Conservation (phyloP, 2,329 filamentous ascomycete genomes). For the Coniochaeta pulveracea region DNA sequence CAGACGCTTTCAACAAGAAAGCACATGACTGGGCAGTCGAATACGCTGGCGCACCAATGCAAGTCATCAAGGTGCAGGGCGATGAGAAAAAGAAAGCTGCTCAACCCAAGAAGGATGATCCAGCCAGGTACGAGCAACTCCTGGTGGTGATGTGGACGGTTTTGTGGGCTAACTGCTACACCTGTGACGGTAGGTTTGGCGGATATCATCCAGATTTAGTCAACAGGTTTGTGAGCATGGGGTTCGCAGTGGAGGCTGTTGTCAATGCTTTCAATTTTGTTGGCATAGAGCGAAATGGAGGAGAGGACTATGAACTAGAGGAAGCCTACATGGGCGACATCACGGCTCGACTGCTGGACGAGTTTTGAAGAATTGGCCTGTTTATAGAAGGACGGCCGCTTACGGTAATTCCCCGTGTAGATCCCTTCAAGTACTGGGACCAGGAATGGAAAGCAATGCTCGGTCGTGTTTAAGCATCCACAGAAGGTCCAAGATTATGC, state of each 20-base stretch:
- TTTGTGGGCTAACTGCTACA: too few relatives aligned
- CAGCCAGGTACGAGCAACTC: slow-evolving; percentile 24
- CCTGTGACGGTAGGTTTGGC: slow-evolving; percentile 53
- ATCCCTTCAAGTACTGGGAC: too few relatives aligned
- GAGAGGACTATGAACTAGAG: slow-evolving; percentile 76
- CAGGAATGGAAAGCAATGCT: too few relatives aligned
- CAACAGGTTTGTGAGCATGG: slow-evolving; percentile 79
- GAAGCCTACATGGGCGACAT: slow-evolving; percentile 86
- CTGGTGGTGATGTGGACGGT: background rate
- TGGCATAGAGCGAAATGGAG: slow-evolving; percentile 67
- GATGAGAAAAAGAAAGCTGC: slow-evolving; percentile 38
- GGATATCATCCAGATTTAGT: slow-evolving; percentile 81
- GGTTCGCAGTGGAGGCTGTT: slow-evolving; percentile 78
- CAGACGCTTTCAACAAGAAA: slow-evolving; percentile 66
- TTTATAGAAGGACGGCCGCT: too few relatives aligned
- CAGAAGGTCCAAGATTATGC: too few relatives aligned
- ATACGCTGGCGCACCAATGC: slow-evolving; percentile 63
- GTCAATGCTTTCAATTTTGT: slow-evolving; percentile 74
- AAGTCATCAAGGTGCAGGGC: slow-evolving; percentile 22
- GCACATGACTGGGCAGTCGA: slow-evolving; percentile 86
- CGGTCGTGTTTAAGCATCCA: too few relatives aligned
- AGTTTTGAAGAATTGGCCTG: too few relatives aligned
- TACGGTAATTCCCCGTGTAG: too few relatives aligned
- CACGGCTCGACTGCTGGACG: slow-evolving; percentile 72
- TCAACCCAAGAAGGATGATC: slow-evolving; percentile 42